phyloP scores from a whole-genome alignment of 2,329 filamentous ascomycete genomes.

The Xylariaceae sp. region DNA sequence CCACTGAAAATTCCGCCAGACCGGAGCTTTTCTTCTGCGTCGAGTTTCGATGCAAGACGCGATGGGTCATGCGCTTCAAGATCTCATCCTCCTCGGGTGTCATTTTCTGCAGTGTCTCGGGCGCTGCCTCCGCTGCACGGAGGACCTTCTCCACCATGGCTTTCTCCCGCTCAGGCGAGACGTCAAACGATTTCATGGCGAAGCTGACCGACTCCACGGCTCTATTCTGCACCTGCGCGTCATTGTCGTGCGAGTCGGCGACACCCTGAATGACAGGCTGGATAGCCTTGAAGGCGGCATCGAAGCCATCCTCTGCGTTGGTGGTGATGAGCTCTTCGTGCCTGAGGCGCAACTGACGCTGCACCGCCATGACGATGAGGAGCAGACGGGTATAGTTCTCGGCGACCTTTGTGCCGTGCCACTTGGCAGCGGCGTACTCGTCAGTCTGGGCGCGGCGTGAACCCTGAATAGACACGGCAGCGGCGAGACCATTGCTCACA shows the following conservation, averaged over 20 bases:
- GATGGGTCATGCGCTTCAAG: too few species aligned
- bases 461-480: conserved; percentile 43
- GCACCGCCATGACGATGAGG: conserved; percentile 35
- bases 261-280: neutral
- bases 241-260: neutral
- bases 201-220: neutral
- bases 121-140: neutral
- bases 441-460: conserved; percentile 35
- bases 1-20: too few species aligned
- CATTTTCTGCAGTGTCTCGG: too few species aligned
- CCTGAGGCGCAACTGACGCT: neutral
- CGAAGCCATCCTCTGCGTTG: conserved; percentile 22
- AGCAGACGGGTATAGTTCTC: conserved; percentile 49
- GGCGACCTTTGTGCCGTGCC: conserved; percentile 44
- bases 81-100: too few species aligned
- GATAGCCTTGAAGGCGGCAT: neutral
- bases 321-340: conserved; percentile 8
- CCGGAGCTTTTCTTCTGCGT: too few species aligned
- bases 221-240: neutral
- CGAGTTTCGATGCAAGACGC: too few species aligned
- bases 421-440: conserved; percentile 37
- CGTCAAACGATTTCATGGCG: neutral
- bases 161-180: neutral
- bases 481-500: conserved; percentile 41
- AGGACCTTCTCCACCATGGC: neutral